phyloP scores from a whole-genome alignment of 1,284 basidiomycete genomes.

The Hypsizygus ulmarius region DNA sequence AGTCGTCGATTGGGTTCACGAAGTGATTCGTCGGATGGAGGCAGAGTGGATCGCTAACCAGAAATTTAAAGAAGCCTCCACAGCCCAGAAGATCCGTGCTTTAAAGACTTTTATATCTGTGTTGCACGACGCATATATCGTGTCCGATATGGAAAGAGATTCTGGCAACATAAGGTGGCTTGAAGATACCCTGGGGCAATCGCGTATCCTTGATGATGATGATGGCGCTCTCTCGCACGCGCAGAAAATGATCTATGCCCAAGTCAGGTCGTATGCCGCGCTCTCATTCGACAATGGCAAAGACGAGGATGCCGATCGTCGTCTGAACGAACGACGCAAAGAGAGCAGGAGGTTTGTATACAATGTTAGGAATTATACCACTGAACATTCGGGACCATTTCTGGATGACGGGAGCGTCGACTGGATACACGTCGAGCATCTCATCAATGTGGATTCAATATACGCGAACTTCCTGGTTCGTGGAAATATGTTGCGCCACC shows the following conservation, averaged over 20 bases:
- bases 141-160: constrained; percentile 22
- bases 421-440: constrained; percentile 60
- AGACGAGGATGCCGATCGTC: constrained; percentile 24
- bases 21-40: constrained; percentile 39
- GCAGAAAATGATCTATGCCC: constrained; percentile 22
- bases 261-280: constrained; percentile 40
- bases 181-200: constrained; percentile 32
- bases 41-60: constrained; percentile 31
- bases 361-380: constrained; percentile 56
- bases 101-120: constrained; percentile 44
- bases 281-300: constrained; percentile 33
- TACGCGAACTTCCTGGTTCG: constrained; percentile 44
- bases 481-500: constrained; percentile 44
- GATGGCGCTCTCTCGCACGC: constrained; percentile 17
- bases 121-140: constrained; percentile 39
- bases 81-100: constrained; percentile 33
- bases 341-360: constrained; percentile 57
- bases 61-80: constrained; percentile 17
- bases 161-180: constrained; percentile 44
- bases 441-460: constrained; percentile 57
- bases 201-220: constrained; percentile 32
- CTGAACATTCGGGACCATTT: constrained; percentile 60
- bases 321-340: constrained; percentile 38
- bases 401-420: constrained; percentile 40
- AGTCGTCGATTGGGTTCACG: constrained; percentile 36